phyloP scores from a whole-genome alignment of 306 rosid genomes.

The Benincasa hispida region DNA sequence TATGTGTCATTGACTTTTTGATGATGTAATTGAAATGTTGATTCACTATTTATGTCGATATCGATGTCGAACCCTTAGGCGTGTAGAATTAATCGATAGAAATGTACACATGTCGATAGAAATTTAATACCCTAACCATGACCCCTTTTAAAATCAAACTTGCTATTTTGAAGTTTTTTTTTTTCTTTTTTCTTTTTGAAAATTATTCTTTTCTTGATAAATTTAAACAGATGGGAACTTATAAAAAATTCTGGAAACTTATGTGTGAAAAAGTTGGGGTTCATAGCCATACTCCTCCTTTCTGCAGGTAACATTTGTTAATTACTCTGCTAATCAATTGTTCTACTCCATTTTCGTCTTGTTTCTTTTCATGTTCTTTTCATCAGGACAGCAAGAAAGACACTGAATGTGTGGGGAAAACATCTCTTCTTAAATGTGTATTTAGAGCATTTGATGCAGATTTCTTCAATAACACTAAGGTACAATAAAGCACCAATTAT shows the following conservation, averaged over 20 bases:
- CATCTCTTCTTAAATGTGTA: constrained; percentile 28
- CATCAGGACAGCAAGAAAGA: constrained; percentile 39
- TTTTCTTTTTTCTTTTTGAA: background rate
- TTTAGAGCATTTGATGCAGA: constrained; percentile 49
- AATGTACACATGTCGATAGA: too few relatives aligned
- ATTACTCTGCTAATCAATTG: background rate
- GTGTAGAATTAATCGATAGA: too few relatives aligned
- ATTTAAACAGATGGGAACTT: constrained; percentile 23
- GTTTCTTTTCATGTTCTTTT: background rate
- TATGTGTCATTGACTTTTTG: too few relatives aligned
- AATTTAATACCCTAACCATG: too few relatives aligned
- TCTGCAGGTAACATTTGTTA: background rate
- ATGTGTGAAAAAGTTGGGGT: constrained; percentile 27
- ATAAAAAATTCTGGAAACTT: constrained; percentile 23
- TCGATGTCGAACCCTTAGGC: too few relatives aligned
- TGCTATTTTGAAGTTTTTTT: background rate
- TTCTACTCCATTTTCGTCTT: background rate
- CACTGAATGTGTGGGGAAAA: constrained; percentile 2
- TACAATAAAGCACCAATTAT: background rate
- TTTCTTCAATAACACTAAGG: constrained; percentile 47
- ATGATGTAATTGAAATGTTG: too few relatives aligned
- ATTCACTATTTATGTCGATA: too few relatives aligned
- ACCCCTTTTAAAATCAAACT: too few relatives aligned
- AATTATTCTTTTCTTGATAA: constrained; percentile 13
- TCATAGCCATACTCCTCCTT: constrained; percentile 6